phyloP scores from a whole-genome alignment of 768 basidiomycete species.

The Trametes sanguinea region DNA sequence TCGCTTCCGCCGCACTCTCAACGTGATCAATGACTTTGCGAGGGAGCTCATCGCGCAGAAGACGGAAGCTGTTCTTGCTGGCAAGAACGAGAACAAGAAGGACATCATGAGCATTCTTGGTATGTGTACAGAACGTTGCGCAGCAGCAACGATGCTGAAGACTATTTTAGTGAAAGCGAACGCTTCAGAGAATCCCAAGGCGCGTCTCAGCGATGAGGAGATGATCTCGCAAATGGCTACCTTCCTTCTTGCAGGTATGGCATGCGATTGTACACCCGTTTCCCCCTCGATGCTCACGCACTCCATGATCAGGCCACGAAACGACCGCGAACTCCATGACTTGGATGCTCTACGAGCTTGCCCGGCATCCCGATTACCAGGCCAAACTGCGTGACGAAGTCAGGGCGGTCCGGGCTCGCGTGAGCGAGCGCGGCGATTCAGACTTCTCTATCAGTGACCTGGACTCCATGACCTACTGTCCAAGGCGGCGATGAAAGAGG shows the following conservation, averaged over 20 bases:
- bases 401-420: constrained; percentile 12
- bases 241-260: constrained; percentile 21
- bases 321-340: constrained; percentile 34
- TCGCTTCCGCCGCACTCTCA: constrained; percentile 32
- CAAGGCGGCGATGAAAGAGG: constrained; percentile 24
- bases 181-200: constrained; percentile 30
- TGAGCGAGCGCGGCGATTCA: constrained; percentile 12
- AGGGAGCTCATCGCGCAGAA: constrained; percentile 29
- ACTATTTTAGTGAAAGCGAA: constrained; percentile 34
- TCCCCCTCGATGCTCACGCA: not conserved
- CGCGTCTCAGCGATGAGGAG: constrained; percentile 33
- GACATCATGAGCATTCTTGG: constrained; percentile 40
- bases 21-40: constrained; percentile 29
- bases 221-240: constrained; percentile 35
- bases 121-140: constrained; percentile 1
- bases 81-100: constrained; percentile 31
- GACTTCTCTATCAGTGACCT: constrained; percentile 24
- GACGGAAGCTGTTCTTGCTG: constrained; percentile 21
- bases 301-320: constrained; percentile 29
- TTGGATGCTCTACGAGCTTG: constrained; percentile 30
- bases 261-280: not conserved
- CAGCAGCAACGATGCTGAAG: not conserved
- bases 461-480: constrained; percentile 1
- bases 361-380: constrained; percentile 12
- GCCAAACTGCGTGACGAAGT: constrained; percentile 21